Evolutionary conservation across 2,329 filamentous ascomycete genomes (phyloP).

Genomic region (Albophoma yamanashiensis): DNA sequence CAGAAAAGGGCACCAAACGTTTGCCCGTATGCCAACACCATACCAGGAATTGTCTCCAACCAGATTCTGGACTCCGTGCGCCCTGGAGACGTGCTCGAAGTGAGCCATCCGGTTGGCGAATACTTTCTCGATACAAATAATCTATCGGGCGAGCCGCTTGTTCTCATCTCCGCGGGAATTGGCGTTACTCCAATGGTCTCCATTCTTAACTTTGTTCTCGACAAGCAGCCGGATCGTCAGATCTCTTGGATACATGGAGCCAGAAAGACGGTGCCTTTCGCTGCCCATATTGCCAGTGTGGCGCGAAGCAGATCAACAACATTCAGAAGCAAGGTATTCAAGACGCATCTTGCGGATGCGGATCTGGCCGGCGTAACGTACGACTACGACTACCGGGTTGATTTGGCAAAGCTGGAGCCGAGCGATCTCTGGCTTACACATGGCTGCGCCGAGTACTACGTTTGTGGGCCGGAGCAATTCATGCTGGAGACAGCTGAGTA

Average conservation of each 20-base stretch:
- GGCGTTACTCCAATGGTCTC: constrained; percentile 50
- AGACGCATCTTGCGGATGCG: constrained; percentile 33
- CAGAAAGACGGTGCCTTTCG: constrained; percentile 40
- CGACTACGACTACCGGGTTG: constrained; percentile 30
- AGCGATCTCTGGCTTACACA: constrained; percentile 35
- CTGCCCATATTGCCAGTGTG: constrained; percentile 36
- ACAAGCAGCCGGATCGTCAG: constrained; percentile 32
- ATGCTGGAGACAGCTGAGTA: constrained; percentile 39
- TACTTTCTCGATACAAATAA: constrained; percentile 41
- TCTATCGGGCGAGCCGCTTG: constrained; percentile 33
- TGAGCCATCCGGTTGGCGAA: constrained; percentile 57
- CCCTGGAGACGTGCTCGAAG: constrained; percentile 50
- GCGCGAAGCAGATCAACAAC: constrained; percentile 23
- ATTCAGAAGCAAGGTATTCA: constrained; percentile 35
- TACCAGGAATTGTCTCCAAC: constrained; percentile 59
- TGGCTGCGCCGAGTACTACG: constrained; percentile 38
- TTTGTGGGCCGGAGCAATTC: constrained; percentile 44
- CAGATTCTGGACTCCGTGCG: constrained; percentile 51
- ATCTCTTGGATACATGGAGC: constrained; percentile 52
- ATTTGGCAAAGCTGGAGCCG: constrained; percentile 31
- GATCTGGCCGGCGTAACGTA: constrained; percentile 33
- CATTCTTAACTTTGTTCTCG: constrained; percentile 45
- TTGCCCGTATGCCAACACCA: constrained; percentile 20
- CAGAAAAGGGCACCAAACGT: constrained; percentile 7
- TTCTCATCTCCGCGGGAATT: constrained; percentile 51